Percentiles rank a stretch among this genome's conserved stretches.
Evolutionary conservation across 2,329 filamentous ascomycete genomes (phyloP).

Genomic region (Coniochaeta sp.): DNA sequence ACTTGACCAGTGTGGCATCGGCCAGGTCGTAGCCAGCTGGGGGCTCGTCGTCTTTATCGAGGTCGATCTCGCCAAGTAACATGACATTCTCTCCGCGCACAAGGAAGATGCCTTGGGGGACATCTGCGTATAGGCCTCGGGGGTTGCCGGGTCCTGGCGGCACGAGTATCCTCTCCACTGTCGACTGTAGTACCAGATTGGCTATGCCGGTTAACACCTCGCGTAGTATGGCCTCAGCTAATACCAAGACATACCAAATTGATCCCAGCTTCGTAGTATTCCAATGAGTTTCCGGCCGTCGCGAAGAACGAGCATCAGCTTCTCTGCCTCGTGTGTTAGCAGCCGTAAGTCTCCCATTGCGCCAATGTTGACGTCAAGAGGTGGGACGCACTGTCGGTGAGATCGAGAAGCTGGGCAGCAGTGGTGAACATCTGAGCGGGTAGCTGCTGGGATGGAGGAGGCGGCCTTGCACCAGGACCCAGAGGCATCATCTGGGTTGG

Average conservation of each 20-base stretch:
- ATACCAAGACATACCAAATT: constrained; percentile 67
- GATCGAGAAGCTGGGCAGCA: constrained; percentile 86
- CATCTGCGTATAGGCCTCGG: constrained; percentile 68
- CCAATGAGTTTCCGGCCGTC: constrained; percentile 93
- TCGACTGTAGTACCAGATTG: constrained; percentile 91
- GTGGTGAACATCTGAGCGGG: constrained; percentile 98
- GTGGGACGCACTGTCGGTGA: constrained; percentile 76
- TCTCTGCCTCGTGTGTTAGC: constrained; percentile 56
- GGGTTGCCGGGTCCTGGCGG: constrained; percentile 33
- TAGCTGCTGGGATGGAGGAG: constrained; percentile 51
- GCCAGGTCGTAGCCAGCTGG: constrained; percentile 57
- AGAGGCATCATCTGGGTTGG: constrained; percentile 7
- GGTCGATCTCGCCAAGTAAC: constrained; percentile 88
- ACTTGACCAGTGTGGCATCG: constrained; percentile 46
- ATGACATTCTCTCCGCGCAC: constrained; percentile 97
- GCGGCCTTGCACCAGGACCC: constrained; percentile 16
- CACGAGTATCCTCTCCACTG: constrained; percentile 80
- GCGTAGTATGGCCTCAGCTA: constrained; percentile 6
- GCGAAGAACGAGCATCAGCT: constrained; percentile 83
- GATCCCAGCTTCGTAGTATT: constrained; percentile 91
- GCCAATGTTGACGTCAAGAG: neutral
- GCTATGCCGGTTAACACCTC: constrained; percentile 44
- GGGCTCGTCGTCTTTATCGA: constrained; percentile 89
- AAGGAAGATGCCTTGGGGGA: constrained; percentile 79
- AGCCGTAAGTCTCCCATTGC: constrained; percentile 11